Evolutionary conservation across 805 yeast genomes (phyloP).

Genomic region (Myxozyma vanderwaltii): DNA sequence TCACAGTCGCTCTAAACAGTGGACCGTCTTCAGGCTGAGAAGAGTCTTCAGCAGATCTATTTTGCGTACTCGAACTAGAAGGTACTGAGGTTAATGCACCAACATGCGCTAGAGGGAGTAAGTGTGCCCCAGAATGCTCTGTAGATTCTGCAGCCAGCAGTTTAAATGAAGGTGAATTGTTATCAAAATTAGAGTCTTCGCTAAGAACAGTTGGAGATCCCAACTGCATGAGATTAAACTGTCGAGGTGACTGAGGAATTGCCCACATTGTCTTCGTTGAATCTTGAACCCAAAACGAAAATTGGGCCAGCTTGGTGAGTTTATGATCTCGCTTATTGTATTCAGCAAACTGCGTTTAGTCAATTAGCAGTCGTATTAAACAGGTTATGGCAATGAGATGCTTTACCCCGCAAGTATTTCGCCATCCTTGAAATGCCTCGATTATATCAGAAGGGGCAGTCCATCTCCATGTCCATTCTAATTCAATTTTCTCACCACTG

Average conservation of each 20-base stretch:
- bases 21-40: conserved; percentile 51
- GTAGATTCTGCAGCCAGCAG: not conserved
- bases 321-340: conserved; percentile 43
- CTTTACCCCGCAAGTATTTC: conserved; percentile 41
- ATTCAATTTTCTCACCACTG: conserved; percentile 23
- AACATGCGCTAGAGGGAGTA: conserved; percentile 5
- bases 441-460: conserved; percentile 29
- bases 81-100: not conserved
- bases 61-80: not conserved
- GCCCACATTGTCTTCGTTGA: conserved; percentile 20
- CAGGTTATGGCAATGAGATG: not conserved
- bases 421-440: conserved; percentile 38
- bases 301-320: conserved; percentile 40
- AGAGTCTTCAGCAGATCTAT: conserved; percentile 16
- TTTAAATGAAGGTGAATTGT: not conserved
- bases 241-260: conserved; percentile 18
- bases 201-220: conserved; percentile 2
- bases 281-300: conserved; percentile 43
- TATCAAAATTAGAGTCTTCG: conserved; percentile 1
- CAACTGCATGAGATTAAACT: not conserved
- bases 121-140: conserved; percentile 2
- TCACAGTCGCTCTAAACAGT: conserved; percentile 47
- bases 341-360: conserved; percentile 42
- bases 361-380: not conserved
- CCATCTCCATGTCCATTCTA: conserved; percentile 44